Evolutionary conservation across 345 rosid species (phyloP).

Genomic region (Linum usitatissimum): DNA sequence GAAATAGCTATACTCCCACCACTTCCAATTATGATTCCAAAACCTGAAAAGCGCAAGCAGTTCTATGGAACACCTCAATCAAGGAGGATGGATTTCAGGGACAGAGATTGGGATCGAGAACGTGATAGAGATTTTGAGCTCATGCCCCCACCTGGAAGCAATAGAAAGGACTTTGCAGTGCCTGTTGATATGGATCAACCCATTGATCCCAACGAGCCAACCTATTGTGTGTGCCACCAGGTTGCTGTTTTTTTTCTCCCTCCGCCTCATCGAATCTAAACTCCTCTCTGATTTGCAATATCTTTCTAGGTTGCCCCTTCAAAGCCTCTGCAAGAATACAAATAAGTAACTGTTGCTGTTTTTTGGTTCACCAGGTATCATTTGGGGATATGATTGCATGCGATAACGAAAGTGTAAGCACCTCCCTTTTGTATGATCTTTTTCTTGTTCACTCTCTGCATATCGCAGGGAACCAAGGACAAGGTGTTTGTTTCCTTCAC

Average conservation of each 20-base stretch:
- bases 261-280: constrained; percentile 4
- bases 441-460: constrained; percentile 1
- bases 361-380: constrained; percentile 50
- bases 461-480: not conserved
- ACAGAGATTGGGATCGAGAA: constrained; percentile 82
- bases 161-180: constrained; percentile 52
- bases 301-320: not conserved
- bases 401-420: constrained; percentile 88
- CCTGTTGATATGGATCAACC: constrained; percentile 71
- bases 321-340: constrained; percentile 4
- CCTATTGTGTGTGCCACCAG: constrained; percentile 98
- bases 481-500: not conserved
- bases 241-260: constrained; percentile 30
- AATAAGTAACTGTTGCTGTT: constrained; percentile 6
- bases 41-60: constrained; percentile 62
- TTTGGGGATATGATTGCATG: constrained; percentile 99
- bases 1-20: constrained; percentile 89
- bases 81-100: constrained; percentile 68
- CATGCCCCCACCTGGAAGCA: constrained; percentile 98
- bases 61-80: constrained; percentile 62
- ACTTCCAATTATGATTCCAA: constrained; percentile 55
- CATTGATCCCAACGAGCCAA: constrained; percentile 96
- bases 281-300: not conserved
- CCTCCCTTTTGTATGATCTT: constrained; percentile 5
- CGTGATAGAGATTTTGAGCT: constrained; percentile 93